Percentiles rank a stretch among this genome's conserved stretches.
phyloP scores from a whole-genome alignment of 2,329 filamentous ascomycete genomes.

The Trichoderma lentiforme region DNA sequence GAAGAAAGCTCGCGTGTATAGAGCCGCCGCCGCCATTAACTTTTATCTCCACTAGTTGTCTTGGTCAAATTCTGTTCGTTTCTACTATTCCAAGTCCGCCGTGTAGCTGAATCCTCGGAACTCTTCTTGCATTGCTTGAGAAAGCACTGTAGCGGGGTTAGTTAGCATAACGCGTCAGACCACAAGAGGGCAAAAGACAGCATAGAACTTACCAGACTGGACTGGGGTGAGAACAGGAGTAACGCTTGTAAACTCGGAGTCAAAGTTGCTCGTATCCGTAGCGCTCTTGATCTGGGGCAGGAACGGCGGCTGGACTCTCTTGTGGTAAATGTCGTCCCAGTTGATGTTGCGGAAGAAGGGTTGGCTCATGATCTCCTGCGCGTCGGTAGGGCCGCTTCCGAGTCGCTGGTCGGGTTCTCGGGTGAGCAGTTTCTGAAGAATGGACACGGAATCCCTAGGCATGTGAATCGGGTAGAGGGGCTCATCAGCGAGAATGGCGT shows the following conservation, averaged over 20 bases:
- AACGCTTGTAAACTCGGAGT: slow-evolving; percentile 96
- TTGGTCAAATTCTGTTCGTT: slow-evolving; percentile 20
- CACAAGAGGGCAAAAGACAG: neutral
- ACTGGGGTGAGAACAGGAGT: slow-evolving; percentile 96
- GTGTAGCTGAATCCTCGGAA: slow-evolving; percentile 99
- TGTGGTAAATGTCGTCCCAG: slow-evolving; percentile 98
- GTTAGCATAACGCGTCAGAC: slow-evolving; percentile 28
- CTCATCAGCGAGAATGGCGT: slow-evolving; percentile 95
- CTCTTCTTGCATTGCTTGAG: slow-evolving; percentile 98
- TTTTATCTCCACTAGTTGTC: slow-evolving; percentile 20
- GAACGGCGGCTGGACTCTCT: slow-evolving; percentile 86
- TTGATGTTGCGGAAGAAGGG: slow-evolving; percentile 97
- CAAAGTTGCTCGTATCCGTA: slow-evolving; percentile 99
- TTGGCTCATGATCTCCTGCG: slow-evolving; percentile 98
- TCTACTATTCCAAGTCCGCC: slow-evolving; percentile 71
- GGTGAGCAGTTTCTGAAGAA: slow-evolving; percentile 93
- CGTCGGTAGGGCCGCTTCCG: slow-evolving; percentile 92
- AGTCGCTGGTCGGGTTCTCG: slow-evolving; percentile 90
- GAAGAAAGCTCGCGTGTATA: neutral
- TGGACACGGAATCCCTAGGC: slow-evolving; percentile 95
- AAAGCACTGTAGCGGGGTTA: slow-evolving; percentile 64
- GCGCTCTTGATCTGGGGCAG: slow-evolving; percentile 83
- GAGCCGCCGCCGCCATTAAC: neutral
- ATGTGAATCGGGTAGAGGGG: slow-evolving; percentile 98
- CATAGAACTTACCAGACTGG: slow-evolving; percentile 74